These are phyloP conservation scores for Suhomyces ambrosiae DNA, from an alignment of 1,139 yeast species.

Conservation along the genomic window DNA sequence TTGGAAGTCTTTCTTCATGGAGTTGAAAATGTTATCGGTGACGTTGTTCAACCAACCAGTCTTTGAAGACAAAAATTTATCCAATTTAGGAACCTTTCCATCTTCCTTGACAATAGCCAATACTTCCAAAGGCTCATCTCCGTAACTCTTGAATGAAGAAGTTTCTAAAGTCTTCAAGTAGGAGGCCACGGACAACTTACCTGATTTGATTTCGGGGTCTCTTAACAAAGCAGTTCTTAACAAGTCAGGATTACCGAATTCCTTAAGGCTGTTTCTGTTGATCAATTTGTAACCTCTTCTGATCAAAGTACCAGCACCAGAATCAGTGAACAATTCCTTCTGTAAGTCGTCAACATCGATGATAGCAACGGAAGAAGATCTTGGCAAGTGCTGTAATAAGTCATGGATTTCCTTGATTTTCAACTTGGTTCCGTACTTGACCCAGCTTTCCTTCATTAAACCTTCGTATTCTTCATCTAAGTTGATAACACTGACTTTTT, in stretches of 20 bases:
- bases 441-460: slow-evolving; percentile 93
- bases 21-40: slow-evolving; percentile 88
- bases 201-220: slow-evolving; percentile 73
- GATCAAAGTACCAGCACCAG: slow-evolving; percentile 98
- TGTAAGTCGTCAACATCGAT: slow-evolving; percentile 93
- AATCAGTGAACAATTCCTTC: slow-evolving; percentile 95
- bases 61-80: slow-evolving; percentile 83
- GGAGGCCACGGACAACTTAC: slow-evolving; percentile 75
- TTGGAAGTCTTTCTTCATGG: slow-evolving; percentile 73
- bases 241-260: slow-evolving; percentile 75
- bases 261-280: slow-evolving; percentile 66
- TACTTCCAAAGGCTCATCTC: slow-evolving; percentile 95
- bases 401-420: slow-evolving; percentile 96
- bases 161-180: slow-evolving; percentile 74
- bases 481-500: slow-evolving; percentile 85
- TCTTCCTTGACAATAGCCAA: slow-evolving; percentile 73
- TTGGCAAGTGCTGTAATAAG: slow-evolving; percentile 87
- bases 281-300: slow-evolving; percentile 93
- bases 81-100: slow-evolving; percentile 66
- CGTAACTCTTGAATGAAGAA: slow-evolving; percentile 72
- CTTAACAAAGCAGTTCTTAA: slow-evolving; percentile 75
- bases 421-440: slow-evolving; percentile 95
- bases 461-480: slow-evolving; percentile 95
- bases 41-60: slow-evolving; percentile 98
- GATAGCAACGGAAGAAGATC: slow-evolving; percentile 97